Percentiles rank a stretch among this genome's conserved stretches.
These are phyloP conservation scores for Paramyrothecium roridum DNA, from an alignment of 2,329 filamentous ascomycete species.

Conservation along the genomic window DNA sequence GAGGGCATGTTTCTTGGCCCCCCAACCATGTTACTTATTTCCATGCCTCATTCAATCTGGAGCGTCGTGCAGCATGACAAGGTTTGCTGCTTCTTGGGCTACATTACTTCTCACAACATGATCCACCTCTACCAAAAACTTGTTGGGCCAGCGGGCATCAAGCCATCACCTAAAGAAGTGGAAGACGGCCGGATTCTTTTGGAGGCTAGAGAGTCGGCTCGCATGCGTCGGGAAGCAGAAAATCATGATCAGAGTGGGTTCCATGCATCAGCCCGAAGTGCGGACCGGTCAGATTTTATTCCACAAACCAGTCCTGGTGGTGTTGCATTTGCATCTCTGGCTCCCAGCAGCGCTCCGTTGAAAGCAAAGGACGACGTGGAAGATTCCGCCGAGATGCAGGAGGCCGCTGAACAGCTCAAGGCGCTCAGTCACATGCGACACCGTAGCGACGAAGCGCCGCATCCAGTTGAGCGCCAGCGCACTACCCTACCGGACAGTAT, in stretches of 20 bases:
- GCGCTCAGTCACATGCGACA: slow-evolving; percentile 62
- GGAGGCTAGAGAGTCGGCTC: slow-evolving; percentile 46
- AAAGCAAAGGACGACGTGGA: slow-evolving; percentile 40
- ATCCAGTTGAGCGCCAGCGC: slow-evolving; percentile 24
- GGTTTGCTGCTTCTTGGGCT: slow-evolving; percentile 63
- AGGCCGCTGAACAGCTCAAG: slow-evolving; percentile 65
- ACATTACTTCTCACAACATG: slow-evolving; percentile 66
- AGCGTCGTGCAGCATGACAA: slow-evolving; percentile 64
- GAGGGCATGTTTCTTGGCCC: slow-evolving; percentile 68
- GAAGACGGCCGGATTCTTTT: slow-evolving; percentile 57
- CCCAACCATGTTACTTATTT: slow-evolving; percentile 63
- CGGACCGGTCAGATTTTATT: slow-evolving; percentile 18
- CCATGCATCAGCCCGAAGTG: slow-evolving; percentile 18
- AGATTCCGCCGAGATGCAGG: slow-evolving; percentile 67
- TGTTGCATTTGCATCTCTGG: slow-evolving; percentile 13
- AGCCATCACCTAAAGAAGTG: slow-evolving; percentile 47
- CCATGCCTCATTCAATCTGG: slow-evolving; percentile 63
- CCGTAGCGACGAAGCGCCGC: slow-evolving; percentile 40
- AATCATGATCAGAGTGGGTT: slow-evolving; percentile 16
- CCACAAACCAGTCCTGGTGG: slow-evolving; percentile 23
- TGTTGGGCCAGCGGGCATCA: slow-evolving; percentile 41
- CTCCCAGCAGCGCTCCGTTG: slow-evolving; percentile 10
- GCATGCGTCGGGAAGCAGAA: slow-evolving; percentile 22
- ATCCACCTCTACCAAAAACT: slow-evolving; percentile 60
- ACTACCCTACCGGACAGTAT: slow-evolving; percentile 36